Evolutionary conservation across 1,284 basidiomycete genomes (phyloP), one percentile per base, ranked within the genome.

Genomic region (Malassezia japonica): DNA sequence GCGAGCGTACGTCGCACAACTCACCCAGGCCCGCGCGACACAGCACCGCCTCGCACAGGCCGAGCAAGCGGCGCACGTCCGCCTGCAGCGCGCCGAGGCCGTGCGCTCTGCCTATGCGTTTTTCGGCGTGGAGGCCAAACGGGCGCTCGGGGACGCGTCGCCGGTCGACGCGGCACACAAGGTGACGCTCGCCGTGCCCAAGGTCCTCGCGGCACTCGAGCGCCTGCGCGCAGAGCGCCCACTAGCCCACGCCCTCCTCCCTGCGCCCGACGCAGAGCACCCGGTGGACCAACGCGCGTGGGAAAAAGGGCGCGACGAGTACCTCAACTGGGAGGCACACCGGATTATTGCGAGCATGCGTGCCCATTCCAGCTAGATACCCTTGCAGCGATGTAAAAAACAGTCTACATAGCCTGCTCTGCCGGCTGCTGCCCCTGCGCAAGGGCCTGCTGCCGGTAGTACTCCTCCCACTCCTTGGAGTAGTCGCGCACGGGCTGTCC

Each of bases 391-490:
- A 8, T 31, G 13, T 31, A 31, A 7, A 7, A 31, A 7, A 31
- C 7, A 7, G 28, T 31, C 25, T 34, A 41, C 46, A n/a, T 28
- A 48, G 32, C 35, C 50, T 24, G n/a, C n/a, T n/a, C n/a, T n/a
- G n/a, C n/a, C n/a, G n/a, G n/a, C n/a, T n/a, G n/a, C n/a, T n/a
- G 47, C 45, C n/a, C 46, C 40, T 36, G 60, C 52, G 32, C 58
- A 42, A 35, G 59, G 46, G 63, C 63, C 42, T 63, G 63, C 55
- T 61, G 60, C 0, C 63, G 57, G 34, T 62, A 62, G 40, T 60
- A 62, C 48, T 71, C 69, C 48, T 67, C 67, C 69, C 69, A 71
- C 39, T 71, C 67, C 50, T 71, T 71, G 16, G 63, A 57, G 43
- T 71, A 71, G 46, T 71, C 69, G 25, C 48, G 48, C 32, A 25